Conservation (phyloP, 805 yeast genomes). For the Maudiozyma serrabonitensis region DNA sequence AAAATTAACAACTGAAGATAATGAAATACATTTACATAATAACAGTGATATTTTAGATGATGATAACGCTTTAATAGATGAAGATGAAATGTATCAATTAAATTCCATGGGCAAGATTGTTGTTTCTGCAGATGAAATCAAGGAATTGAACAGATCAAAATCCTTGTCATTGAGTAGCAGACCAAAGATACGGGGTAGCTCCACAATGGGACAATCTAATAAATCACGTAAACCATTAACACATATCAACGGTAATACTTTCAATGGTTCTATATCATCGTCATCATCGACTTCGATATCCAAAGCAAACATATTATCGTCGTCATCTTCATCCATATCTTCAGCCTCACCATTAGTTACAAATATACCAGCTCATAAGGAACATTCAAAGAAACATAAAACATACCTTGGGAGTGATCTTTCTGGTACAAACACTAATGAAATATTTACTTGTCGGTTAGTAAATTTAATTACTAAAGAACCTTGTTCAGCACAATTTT, state of each 20-base stretch:
- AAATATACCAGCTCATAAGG: background rate
- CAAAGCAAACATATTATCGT: too few relatives aligned
- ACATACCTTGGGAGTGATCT: background rate
- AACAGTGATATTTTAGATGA: background rate
- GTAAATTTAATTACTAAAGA: conserved; percentile 21
- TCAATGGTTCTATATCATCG: background rate
- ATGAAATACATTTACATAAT: background rate
- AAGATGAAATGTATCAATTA: conserved; percentile 16
- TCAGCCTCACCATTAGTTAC: background rate
- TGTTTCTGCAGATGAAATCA: conserved; percentile 7
- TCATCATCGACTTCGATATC: background rate
- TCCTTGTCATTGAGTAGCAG: conserved; percentile 5
- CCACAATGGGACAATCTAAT: background rate
- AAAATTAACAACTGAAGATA: background rate
- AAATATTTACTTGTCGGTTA: conserved; percentile 11
- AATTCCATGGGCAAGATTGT: conserved; percentile 3
- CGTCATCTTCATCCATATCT: background rate
- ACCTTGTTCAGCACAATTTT: conserved; percentile 42
- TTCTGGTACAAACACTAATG: background rate
- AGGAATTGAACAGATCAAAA: conserved; percentile 7
- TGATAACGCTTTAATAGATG: conserved; percentile 9
- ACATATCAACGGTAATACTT: conserved; percentile 4
- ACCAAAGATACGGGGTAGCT: conserved; percentile 2
- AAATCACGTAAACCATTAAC: conserved; percentile 5
- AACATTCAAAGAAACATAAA: background rate